phyloP scores from a whole-genome alignment of 1,284 basidiomycete species.

The Leccinum cinnamomeum region DNA sequence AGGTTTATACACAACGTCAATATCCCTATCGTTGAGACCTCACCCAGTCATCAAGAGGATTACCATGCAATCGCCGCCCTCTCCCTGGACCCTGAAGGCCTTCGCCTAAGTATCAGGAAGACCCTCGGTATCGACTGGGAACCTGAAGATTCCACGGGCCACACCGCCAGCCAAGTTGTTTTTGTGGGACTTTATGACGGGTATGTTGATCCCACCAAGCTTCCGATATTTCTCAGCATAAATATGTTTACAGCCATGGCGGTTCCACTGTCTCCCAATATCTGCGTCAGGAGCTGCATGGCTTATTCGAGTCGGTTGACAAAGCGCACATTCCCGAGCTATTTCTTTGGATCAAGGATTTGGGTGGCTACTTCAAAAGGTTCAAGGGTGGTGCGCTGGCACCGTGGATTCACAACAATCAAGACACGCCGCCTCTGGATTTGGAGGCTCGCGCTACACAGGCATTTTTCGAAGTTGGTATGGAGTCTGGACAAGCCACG shows the following conservation, averaged over 20 bases:
- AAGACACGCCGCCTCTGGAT: slow-evolving; percentile 56
- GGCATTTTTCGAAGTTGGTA: slow-evolving; percentile 79
- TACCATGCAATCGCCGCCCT: slow-evolving; percentile 76
- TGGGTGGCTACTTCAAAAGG: slow-evolving; percentile 87
- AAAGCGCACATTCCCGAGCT: slow-evolving; percentile 70
- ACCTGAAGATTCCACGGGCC: slow-evolving; percentile 54
- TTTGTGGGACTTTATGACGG: slow-evolving; percentile 91
- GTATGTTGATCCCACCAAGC: slow-evolving; percentile 41
- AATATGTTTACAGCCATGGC: slow-evolving; percentile 59
- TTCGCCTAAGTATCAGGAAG: slow-evolving; percentile 63
- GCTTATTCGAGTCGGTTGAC: slow-evolving; percentile 73
- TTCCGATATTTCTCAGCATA: neutral
- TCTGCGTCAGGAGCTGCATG: slow-evolving; percentile 79
- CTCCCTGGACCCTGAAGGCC: slow-evolving; percentile 70
- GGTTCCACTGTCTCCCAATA: slow-evolving; percentile 73
- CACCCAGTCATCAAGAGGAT: slow-evolving; percentile 77
- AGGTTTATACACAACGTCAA: slow-evolving; percentile 19
- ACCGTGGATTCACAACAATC: slow-evolving; percentile 59
- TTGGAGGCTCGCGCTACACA: slow-evolving; percentile 82
- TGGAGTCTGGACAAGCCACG: slow-evolving; percentile 23
- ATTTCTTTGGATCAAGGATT: slow-evolving; percentile 72
- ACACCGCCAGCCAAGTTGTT: slow-evolving; percentile 71
- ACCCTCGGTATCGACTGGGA: slow-evolving; percentile 70
- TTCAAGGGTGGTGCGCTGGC: slow-evolving; percentile 77
- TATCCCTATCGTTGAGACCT: slow-evolving; percentile 15